Evolutionary conservation across 176 grass and related monocot species (phyloP).

Genomic region (Hsuehochloa calcarea): DNA sequence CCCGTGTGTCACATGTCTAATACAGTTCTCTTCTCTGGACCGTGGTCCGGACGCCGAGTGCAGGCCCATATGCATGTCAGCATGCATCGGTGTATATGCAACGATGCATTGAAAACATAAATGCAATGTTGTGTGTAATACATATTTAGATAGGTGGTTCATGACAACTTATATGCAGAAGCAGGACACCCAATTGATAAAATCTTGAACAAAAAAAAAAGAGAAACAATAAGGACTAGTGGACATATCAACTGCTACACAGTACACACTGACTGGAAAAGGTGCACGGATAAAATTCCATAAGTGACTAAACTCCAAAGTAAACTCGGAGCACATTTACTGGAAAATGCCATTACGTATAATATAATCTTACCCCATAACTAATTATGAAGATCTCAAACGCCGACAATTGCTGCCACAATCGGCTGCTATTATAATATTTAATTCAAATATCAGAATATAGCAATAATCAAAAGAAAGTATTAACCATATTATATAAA

Average conservation of each 20-base stretch:
- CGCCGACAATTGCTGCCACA: conserved; percentile 72
- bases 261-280: neutral
- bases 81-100: too few relatives aligned
- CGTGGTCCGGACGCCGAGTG: too few relatives aligned
- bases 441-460: conserved; percentile 22
- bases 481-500: neutral
- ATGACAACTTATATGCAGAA: neutral
- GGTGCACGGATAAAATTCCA: too few relatives aligned
- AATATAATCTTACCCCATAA: conserved; percentile 79
- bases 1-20: too few relatives aligned
- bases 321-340: neutral
- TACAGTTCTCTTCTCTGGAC: too few relatives aligned
- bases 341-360: conserved; percentile 4
- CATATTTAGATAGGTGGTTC: neutral
- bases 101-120: neutral
- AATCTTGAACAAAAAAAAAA: neutral
- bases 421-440: conserved; percentile 55
- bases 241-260: neutral
- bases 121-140: neutral
- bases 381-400: conserved; percentile 94
- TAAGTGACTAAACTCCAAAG: neutral
- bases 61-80: too few relatives aligned
- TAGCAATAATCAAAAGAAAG: conserved; percentile 8
- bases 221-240: neutral
- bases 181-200: neutral